Evolutionary conservation across 164 flowering plant species (phyloP), one percentile per base, ranked within the genome.

Genomic region (Dillenia suffruticosa): DNA sequence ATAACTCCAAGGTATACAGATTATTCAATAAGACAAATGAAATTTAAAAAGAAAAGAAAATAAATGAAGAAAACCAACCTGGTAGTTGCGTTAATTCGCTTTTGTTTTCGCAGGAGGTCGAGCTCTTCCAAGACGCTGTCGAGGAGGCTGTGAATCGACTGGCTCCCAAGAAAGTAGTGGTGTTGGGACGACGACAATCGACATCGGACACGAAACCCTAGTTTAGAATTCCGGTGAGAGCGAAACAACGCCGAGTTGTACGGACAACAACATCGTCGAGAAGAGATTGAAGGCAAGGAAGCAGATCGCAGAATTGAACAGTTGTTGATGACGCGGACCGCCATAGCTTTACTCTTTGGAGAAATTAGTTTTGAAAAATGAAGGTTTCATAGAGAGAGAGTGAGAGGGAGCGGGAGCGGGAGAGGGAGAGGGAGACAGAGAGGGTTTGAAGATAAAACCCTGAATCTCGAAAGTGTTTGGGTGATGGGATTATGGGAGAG

Each of bases 281-380:
- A 26, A 8, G 76, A 72, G 50, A 71, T 64, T 57, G 79, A 76
- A 63, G 80, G 68, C 5, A 76, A 59, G 13, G 74, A 65, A 44
- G 84, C 67, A 44, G 78, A 76, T 72, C 84, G 89, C 17, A 82
- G 44, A 61, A 81, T 17, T 0, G 82, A 66, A 68, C 76, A 81
- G 52, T 70, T 51, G 72, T 78, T 82, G n/a, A 73, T 78, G 12
- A 77, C 79, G 58, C 92, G 83, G 64, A 82, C 79, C 49, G 87
- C 82, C 90, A 82, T 85, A 63, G 63, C 63, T 49, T 17, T 69
- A 51, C 17, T 15, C 6, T 5, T 4, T 32, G 7, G 12, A 32
- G 46, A 19, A 45, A 49, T 57, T 45, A 50, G 11, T 13, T 15
- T 10, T 10, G 17, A 16, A 19, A 58, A 12, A 45, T 68, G 44